Evolutionary conservation across 371 early-diverging fungal species (phyloP).

Genomic region (Mycotypha africana): DNA sequence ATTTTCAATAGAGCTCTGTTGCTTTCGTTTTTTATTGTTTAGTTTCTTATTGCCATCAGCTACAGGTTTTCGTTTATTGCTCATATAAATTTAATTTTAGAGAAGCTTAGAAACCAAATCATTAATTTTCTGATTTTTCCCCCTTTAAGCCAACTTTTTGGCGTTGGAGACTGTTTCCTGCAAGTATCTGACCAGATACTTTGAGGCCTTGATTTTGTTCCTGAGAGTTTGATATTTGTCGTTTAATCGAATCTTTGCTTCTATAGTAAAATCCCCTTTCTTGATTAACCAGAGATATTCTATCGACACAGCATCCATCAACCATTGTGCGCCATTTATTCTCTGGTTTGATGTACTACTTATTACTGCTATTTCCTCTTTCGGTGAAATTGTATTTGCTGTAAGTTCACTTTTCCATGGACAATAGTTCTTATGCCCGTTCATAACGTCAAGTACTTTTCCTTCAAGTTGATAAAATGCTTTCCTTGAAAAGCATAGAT

Average conservation of each 20-base stretch:
- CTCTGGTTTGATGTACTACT: not conserved
- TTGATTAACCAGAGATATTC: slow-evolving; percentile 4
- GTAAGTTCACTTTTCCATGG: slow-evolving; percentile 9
- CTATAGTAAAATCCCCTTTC: not conserved
- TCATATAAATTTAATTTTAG: too few relatives aligned
- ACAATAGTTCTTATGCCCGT: slow-evolving; percentile 8
- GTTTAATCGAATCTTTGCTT: too few relatives aligned
- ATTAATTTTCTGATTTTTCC: too few relatives aligned
- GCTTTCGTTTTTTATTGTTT: not conserved
- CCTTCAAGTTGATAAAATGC: not conserved
- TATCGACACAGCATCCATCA: slow-evolving; percentile 4
- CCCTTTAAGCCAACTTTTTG: not conserved
- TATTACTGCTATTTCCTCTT: too few relatives aligned
- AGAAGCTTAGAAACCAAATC: too few relatives aligned
- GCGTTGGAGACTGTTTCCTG: too few relatives aligned
- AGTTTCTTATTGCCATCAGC: not conserved
- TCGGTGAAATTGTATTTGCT: not conserved
- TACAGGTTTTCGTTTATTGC: not conserved
- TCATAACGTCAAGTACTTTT: not conserved
- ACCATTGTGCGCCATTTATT: slow-evolving; percentile 10
- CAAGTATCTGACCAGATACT: too few relatives aligned
- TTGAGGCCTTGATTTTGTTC: too few relatives aligned
- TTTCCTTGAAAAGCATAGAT: slow-evolving; percentile 7
- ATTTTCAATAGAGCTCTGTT: slow-evolving; percentile 1
- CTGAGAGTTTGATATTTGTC: too few relatives aligned